Evolutionary conservation across 129 eudicot genomes (phyloP).

Genomic region (Flaveria bidentis): DNA sequence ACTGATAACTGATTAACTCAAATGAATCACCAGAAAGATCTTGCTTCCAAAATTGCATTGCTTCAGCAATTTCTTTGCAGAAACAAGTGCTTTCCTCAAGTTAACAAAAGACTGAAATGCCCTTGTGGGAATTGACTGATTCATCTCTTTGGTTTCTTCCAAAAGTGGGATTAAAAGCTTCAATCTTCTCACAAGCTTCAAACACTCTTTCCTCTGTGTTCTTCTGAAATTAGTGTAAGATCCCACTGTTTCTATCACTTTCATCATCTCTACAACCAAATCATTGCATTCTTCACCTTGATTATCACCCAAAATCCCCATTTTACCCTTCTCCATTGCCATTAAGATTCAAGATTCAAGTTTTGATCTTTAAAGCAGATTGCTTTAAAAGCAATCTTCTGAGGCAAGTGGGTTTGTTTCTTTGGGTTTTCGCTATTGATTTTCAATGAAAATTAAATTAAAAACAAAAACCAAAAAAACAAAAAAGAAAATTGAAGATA

Average conservation of each 20-base stretch:
- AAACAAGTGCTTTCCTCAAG: constrained; percentile 47
- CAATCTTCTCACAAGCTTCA: constrained; percentile 58
- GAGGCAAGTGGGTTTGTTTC: constrained; percentile 36
- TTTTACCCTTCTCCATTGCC: constrained; percentile 24
- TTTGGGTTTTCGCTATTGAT: constrained; percentile 20
- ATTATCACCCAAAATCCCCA: constrained; percentile 24
- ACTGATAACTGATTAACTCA: background rate
- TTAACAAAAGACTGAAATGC: constrained; percentile 35
- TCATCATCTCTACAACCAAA: constrained; percentile 44
- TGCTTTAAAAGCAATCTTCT: constrained; percentile 35
- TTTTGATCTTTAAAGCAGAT: background rate
- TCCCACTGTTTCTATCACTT: constrained; percentile 50
- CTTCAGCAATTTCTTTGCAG: constrained; percentile 60
- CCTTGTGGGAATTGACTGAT: constrained; percentile 27
- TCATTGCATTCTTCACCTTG: constrained; percentile 30
- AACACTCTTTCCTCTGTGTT: constrained; percentile 64
- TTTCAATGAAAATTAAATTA: background rate
- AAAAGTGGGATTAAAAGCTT: constrained; percentile 61
- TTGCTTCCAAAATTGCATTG: constrained; percentile 64
- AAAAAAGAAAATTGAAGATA: constrained; percentile 21
- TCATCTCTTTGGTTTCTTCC: constrained; percentile 57
- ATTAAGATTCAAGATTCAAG: constrained; percentile 20
- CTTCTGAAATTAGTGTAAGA: constrained; percentile 45
- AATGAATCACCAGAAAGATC: constrained; percentile 59
- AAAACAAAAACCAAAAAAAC: background rate